Percentiles rank a stretch among this genome's conserved stretches.
phyloP scores from a whole-genome alignment of 2,329 filamentous ascomycete species.

The Neopestalotiopsis rosae region DNA sequence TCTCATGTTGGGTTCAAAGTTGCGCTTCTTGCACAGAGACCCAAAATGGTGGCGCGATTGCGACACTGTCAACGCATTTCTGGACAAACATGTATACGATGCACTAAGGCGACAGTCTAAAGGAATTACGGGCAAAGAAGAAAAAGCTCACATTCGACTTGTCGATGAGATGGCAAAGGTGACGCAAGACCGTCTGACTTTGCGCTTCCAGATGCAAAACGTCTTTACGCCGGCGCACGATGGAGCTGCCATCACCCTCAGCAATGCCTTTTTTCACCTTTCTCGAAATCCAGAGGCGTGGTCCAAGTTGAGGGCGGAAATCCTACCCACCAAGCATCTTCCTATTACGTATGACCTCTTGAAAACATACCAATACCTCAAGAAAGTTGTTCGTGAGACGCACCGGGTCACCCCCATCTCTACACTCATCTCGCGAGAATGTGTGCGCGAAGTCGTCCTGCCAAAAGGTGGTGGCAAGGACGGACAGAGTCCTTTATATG shows the following conservation, averaged over 20 bases:
- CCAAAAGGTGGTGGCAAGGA: slow-evolving; percentile 23
- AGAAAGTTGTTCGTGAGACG: slow-evolving; percentile 25
- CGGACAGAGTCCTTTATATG: slow-evolving; percentile 21
- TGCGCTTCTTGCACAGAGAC: slow-evolving; percentile 59
- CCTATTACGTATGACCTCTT: slow-evolving; percentile 14
- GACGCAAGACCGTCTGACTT: slow-evolving; percentile 24
- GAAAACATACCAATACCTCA: slow-evolving; percentile 3
- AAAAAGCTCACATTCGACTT: slow-evolving; percentile 18
- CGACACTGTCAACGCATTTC: slow-evolving; percentile 11
- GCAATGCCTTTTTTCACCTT: slow-evolving; percentile 15
- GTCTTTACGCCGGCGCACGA: slow-evolving; percentile 32
- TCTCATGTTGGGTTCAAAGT: slow-evolving; percentile 8
- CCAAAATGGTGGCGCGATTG: slow-evolving; percentile 53
- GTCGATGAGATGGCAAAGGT: slow-evolving; percentile 27
- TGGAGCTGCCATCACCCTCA: slow-evolving; percentile 30
- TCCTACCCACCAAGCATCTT: slow-evolving; percentile 16
- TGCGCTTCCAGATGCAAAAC: slow-evolving; percentile 33
- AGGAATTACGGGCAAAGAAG: not conserved
- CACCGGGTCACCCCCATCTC: slow-evolving; percentile 1
- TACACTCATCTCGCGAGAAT: slow-evolving; percentile 23
- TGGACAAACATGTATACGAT: slow-evolving; percentile 23
- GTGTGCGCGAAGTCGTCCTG: slow-evolving; percentile 22
- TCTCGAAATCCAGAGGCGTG: slow-evolving; percentile 14
- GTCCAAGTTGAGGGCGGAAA: slow-evolving; percentile 11
- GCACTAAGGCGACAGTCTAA: slow-evolving; percentile 18